A percentile compares a stretch with the other conserved stretches of the same genome.
Conservation (phyloP, 331 rosid species). For the Acacia concinna region DNA sequence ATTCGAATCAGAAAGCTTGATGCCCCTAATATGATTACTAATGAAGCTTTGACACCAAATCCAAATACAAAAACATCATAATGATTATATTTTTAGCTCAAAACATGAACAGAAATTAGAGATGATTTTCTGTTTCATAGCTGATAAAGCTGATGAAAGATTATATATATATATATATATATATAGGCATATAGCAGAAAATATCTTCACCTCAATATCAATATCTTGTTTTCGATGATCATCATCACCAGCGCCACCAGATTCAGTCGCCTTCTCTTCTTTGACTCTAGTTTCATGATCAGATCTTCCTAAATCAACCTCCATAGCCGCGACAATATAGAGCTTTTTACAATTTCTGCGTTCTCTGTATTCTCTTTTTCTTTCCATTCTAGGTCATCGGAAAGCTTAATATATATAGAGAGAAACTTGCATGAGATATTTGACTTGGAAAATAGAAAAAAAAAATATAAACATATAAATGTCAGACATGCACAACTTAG, state of each 20-base stretch:
- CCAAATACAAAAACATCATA: neutral
- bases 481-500: neutral
- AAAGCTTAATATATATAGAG: conserved; percentile 41
- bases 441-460: conserved; percentile 43
- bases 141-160: neutral
- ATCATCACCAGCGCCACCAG: conserved; percentile 36
- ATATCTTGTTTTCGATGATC: conserved; percentile 32
- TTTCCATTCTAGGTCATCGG: conserved; percentile 31
- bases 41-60: neutral
- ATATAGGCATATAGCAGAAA: neutral
- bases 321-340: conserved; percentile 36
- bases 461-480: neutral
- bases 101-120: neutral
- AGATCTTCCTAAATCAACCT: conserved; percentile 42
- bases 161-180: neutral
- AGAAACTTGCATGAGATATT: conserved; percentile 51
- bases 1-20: neutral
- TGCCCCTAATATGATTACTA: neutral
- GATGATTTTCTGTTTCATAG: neutral
- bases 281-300: conserved; percentile 38
- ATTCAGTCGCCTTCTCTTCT: conserved; percentile 44
- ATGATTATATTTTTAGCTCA: neutral
- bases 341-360: no score
- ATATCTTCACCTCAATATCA: conserved; percentile 43
- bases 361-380: neutral